These are phyloP conservation scores for Neltuma alba DNA, from an alignment of 306 rosid genomes.

Conservation along the genomic window DNA sequence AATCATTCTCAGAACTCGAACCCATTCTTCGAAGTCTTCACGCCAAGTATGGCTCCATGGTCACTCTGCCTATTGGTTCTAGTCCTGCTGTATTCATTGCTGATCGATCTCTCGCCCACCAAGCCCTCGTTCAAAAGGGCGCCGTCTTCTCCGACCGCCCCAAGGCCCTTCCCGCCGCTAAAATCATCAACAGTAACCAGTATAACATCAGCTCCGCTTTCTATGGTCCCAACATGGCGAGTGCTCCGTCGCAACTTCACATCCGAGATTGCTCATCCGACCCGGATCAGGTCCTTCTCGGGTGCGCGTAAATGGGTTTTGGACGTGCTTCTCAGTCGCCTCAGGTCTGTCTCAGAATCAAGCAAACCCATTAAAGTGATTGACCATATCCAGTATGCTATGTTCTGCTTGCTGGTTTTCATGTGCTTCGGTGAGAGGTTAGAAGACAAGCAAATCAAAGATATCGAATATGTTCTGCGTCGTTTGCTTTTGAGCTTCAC, in stretches of 20 bases:
- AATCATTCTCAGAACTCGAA: not conserved
- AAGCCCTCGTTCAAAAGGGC: not conserved
- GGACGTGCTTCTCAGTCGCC: slow-evolving; percentile 23
- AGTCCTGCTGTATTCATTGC: not conserved
- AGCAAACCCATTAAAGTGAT: not conserved
- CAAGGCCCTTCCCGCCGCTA: not conserved
- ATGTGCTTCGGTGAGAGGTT: slow-evolving; percentile 53
- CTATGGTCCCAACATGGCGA: no score
- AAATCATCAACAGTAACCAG: not conserved
- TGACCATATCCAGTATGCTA: slow-evolving; percentile 39
- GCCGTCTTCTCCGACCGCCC: not conserved
- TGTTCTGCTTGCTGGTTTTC: slow-evolving; percentile 45
- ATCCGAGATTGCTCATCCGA: no score
- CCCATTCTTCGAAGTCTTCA: not conserved
- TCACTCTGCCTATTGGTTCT: not conserved
- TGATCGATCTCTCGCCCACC: not conserved
- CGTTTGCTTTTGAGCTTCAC: not conserved
- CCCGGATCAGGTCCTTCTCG: not conserved
- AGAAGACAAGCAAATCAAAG: slow-evolving; percentile 32
- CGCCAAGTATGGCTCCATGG: not conserved
- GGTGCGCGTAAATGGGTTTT: slow-evolving; percentile 29
- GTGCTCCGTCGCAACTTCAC: no score
- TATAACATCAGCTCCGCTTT: not conserved
- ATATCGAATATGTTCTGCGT: slow-evolving; percentile 28
- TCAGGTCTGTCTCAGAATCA: not conserved